Percentiles rank a stretch among this genome's conserved stretches.
Conservation (phyloP, 2,329 filamentous ascomycete genomes). For the Intubia oerlemansii region DNA sequence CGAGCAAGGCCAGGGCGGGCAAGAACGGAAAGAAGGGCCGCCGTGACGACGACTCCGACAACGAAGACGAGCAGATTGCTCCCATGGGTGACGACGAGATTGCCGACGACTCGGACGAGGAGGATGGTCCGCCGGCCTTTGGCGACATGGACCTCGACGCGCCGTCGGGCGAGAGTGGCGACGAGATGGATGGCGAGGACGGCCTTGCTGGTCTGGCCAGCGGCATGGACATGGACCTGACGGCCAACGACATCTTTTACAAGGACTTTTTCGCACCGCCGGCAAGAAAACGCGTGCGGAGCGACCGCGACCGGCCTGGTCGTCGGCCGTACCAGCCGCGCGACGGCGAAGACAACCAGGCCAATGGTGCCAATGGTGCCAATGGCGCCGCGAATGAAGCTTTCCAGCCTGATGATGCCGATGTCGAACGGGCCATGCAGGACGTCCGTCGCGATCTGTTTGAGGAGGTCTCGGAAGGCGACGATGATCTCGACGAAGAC, state of each 20-base stretch:
- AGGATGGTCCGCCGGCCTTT: conserved; percentile 68
- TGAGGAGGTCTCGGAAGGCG: conserved; percentile 48
- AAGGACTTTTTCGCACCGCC: conserved; percentile 86
- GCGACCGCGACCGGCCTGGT: conserved; percentile 22
- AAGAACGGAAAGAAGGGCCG: conserved; percentile 3
- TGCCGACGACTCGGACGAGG: conserved; percentile 33
- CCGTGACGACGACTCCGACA: conserved; percentile 1
- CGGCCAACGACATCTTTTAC: conserved; percentile 80
- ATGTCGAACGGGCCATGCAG: conserved; percentile 62
- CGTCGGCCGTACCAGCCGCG: conserved; percentile 25
- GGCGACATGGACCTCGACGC: conserved; percentile 56
- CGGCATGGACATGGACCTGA: conserved; percentile 19
- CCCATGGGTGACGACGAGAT: conserved; percentile 11
- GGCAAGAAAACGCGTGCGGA: conserved; percentile 47
- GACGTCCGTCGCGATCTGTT: conserved; percentile 78
- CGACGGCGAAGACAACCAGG: conserved; percentile 26
- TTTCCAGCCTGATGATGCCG: conserved; percentile 31
- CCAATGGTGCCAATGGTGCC: no score
- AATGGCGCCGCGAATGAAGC: no score
- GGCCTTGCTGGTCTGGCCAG: conserved; percentile 23
- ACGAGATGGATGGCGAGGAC: conserved; percentile 37
- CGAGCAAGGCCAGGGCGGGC: conserved; percentile 1
- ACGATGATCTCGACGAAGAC: conserved; percentile 12
- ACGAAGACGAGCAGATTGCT: conserved; percentile 6
- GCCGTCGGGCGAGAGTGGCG: conserved; percentile 44